These are phyloP conservation scores for Alternaria novae-zelandiae DNA, from an alignment of 2,329 filamentous ascomycete species.

Conservation along the genomic window DNA sequence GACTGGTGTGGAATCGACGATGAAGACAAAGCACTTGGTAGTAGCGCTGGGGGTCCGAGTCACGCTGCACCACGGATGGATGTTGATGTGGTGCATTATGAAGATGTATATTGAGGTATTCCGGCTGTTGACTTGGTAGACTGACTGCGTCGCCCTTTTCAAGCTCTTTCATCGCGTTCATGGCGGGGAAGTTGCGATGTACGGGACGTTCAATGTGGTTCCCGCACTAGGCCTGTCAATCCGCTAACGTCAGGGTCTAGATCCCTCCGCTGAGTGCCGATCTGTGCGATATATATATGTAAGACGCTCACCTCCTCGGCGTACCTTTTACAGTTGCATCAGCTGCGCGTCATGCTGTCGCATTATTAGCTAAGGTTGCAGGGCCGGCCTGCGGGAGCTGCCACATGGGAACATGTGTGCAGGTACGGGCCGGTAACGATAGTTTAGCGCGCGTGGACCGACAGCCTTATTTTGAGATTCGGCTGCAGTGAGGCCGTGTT, in stretches of 20 bases:
- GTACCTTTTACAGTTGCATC: neutral
- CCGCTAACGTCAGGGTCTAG: neutral
- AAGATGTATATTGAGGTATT: neutral
- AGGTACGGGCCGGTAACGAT: neutral
- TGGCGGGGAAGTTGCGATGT: neutral
- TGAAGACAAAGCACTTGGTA: neutral
- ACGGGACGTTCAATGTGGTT: neutral
- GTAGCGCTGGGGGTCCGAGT: neutral
- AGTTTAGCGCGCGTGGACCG: neutral
- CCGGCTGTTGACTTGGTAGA: neutral
- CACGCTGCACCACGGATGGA: neutral
- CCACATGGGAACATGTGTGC: neutral
- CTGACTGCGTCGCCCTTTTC: neutral
- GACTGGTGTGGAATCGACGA: neutral
- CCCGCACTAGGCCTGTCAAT: neutral
- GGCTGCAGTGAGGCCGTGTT: neutral
- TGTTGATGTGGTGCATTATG: neutral
- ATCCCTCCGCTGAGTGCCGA: neutral
- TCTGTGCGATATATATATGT: neutral
- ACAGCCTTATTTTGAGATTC: neutral
- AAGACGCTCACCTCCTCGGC: neutral
- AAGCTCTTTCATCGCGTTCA: neutral
- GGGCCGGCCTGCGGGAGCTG: neutral
- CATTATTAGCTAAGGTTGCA: neutral
- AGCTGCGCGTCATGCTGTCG: neutral